Evolutionary conservation across 2,329 filamentous ascomycete genomes (phyloP).

Genomic region (Amylocarpus encephaloides): DNA sequence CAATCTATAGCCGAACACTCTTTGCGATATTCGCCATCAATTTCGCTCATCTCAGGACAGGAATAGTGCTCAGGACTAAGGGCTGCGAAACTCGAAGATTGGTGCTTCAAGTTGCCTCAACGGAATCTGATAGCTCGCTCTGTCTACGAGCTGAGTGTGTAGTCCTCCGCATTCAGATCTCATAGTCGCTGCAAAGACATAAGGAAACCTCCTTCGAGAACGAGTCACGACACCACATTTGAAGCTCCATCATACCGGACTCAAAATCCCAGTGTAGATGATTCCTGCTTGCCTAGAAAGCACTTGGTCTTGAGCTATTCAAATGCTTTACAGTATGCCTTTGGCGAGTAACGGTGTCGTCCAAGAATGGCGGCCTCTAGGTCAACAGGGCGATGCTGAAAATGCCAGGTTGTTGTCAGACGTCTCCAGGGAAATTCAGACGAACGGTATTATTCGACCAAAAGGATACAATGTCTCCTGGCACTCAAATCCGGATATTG

Average conservation of each 20-base stretch:
- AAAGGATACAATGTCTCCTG: slow-evolving; percentile 89
- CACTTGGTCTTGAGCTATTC: background rate
- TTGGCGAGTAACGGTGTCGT: slow-evolving; percentile 25
- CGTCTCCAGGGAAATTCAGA: slow-evolving; percentile 31
- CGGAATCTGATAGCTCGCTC: no score
- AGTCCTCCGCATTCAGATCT: no score
- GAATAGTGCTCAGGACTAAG: no score
- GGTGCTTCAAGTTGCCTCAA: no score
- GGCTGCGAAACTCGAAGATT: no score
- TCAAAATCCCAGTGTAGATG: background rate
- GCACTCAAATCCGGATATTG: slow-evolving; percentile 90
- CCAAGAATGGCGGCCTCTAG: slow-evolving; percentile 28
- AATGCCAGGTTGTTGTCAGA: slow-evolving; percentile 24
- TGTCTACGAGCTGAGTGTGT: no score
- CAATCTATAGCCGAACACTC: no score
- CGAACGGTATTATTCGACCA: slow-evolving; percentile 69
- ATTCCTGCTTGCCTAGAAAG: background rate
- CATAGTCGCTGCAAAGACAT: no score
- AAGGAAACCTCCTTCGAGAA: no score
- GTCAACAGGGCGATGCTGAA: slow-evolving; percentile 24
- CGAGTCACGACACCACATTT: no score
- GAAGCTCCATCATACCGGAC: background rate
- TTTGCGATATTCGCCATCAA: no score
- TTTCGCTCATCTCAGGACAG: no score
- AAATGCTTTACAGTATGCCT: slow-evolving; percentile 21